Base-by-base conservation (phyloP, 495 filamentous ascomycete species). In the Friedmanniomyces endolithicus region DNA sequence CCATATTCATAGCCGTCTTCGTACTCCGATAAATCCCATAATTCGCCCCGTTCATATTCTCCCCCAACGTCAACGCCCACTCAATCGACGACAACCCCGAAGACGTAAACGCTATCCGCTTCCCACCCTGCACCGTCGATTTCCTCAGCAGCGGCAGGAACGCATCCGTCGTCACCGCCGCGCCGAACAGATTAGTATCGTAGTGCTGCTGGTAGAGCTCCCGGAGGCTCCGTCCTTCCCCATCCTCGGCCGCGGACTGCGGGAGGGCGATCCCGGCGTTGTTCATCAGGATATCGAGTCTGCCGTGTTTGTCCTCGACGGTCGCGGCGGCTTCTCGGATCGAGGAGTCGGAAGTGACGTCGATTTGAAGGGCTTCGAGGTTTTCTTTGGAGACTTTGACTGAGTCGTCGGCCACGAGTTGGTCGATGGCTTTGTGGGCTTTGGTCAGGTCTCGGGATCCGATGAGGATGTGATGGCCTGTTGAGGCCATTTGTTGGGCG, bases 1-100 rank as follows among this genome's bases (percentile, higher is more conserved):
- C 43, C 72, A 73, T 73, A 44, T 73, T 70, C 48, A 74, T 9
- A 14, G 72, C 72, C 17, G 71, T 69, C 60, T 75, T 75, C 56
- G 70, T 72, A 31, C 63, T 60, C 1, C 71, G 63, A 48, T 74
- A 73, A 12, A 57, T 53, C 8, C 2, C 11, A 34, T 35, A 60
- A 16, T 43, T 50, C 17, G 25, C 41, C 3, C 20, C 57, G 22
- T 9, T 25, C 22, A 64, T 61, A 27, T 37, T 63, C 0, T 60
- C 19, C 14, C 44, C 40, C 9, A 62, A 56, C 37, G 75, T 67
- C 0, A 64, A 20, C 4, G 48, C 48, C 41, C 25, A 43, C 3
- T 40, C n/a, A 17, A 61, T 14, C 1, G 73, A 75, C 1, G 68
- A 68, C 27, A 71, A 52, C 16, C 57, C 62, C 11, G 67, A 70